These are phyloP conservation scores for Komagataella mondaviorum DNA, from an alignment of 805 yeast genomes.

Conservation along the genomic window DNA sequence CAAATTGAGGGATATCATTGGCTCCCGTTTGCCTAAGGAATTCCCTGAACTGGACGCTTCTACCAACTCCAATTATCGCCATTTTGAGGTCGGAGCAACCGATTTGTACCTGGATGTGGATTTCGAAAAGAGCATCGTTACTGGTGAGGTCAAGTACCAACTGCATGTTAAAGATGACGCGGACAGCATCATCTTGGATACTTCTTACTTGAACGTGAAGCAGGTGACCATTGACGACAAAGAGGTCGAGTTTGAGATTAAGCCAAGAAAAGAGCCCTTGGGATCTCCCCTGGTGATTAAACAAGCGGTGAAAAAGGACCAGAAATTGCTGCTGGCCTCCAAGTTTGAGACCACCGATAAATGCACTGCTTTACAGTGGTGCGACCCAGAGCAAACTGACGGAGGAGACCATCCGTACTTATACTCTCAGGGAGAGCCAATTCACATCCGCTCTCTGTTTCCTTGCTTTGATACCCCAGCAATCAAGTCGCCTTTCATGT, in stretches of 20 bases:
- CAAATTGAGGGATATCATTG: conserved; percentile 7
- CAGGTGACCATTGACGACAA: conserved; percentile 28
- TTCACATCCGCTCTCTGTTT: conserved; percentile 76
- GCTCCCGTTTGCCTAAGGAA: conserved; percentile 18
- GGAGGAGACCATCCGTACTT: conserved; percentile 59
- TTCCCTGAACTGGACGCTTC: conserved; percentile 61
- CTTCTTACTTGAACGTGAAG: conserved; percentile 44
- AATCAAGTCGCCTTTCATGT: conserved; percentile 51
- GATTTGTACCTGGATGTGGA: conserved; percentile 35
- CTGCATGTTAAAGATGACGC: conserved; percentile 20
- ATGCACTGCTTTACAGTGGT: conserved; percentile 82
- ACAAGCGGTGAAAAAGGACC: conserved; percentile 12
- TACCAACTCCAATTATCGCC: conserved; percentile 58
- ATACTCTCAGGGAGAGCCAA: conserved; percentile 86
- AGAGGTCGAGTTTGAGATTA: conserved; percentile 18
- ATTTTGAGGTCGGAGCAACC: conserved; percentile 39
- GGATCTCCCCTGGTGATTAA: conserved; percentile 36
- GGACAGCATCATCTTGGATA: conserved; percentile 43
- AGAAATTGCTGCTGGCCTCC: conserved; percentile 3
- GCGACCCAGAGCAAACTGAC: conserved; percentile 59
- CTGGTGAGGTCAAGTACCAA: conserved; percentile 40
- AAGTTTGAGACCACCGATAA: conserved; percentile 41
- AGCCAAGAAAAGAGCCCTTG: conserved; percentile 34
- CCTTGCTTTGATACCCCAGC: conserved; percentile 91
- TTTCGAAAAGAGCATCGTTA: conserved; percentile 37